Evolutionary conservation across 1,284 basidiomycete genomes (phyloP).

Genomic region (Leccinum subfulvum): DNA sequence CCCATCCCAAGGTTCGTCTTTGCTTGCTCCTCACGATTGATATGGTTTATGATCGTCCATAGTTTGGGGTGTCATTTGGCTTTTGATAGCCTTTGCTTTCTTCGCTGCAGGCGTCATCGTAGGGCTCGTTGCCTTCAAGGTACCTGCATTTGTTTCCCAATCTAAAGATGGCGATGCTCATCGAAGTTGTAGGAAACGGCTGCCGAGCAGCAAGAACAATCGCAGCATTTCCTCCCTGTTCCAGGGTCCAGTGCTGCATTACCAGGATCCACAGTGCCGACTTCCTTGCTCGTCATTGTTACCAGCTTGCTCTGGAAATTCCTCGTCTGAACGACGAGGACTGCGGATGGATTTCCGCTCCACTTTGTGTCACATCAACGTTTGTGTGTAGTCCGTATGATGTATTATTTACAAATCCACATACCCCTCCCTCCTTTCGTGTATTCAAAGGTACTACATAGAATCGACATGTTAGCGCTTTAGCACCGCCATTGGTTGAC

Average conservation of each 20-base stretch:
- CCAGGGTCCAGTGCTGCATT: conserved; percentile 49
- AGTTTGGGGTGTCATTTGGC: conserved; percentile 92
- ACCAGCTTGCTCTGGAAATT: conserved; percentile 28
- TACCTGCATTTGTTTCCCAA: conserved; percentile 27
- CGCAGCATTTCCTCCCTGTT: conserved; percentile 61
- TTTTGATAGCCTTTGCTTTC: conserved; percentile 77
- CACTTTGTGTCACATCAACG: neutral
- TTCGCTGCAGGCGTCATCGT: conserved; percentile 83
- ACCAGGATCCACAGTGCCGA: conserved; percentile 19
- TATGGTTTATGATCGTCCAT: conserved; percentile 1
- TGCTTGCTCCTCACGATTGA: neutral
- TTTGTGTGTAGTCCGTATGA: conserved; percentile 2
- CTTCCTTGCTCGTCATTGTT: conserved; percentile 19
- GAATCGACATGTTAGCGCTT: neutral
- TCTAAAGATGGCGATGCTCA: conserved; percentile 4
- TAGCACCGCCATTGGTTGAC: too few species aligned
- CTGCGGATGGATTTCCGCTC: neutral
- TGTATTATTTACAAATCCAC: conserved; percentile 7
- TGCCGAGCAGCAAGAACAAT: conserved; percentile 48
- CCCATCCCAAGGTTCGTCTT: conserved; percentile 57
- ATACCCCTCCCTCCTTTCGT: neutral
- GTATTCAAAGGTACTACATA: neutral
- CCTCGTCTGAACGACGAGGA: conserved; percentile 15
- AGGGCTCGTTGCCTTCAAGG: conserved; percentile 86
- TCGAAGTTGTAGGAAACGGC: conserved; percentile 48